Percentiles rank a stretch among this genome's conserved stretches.
phyloP scores from a whole-genome alignment of 495 filamentous ascomycete genomes.

The Aspergillus bertholletiae region DNA sequence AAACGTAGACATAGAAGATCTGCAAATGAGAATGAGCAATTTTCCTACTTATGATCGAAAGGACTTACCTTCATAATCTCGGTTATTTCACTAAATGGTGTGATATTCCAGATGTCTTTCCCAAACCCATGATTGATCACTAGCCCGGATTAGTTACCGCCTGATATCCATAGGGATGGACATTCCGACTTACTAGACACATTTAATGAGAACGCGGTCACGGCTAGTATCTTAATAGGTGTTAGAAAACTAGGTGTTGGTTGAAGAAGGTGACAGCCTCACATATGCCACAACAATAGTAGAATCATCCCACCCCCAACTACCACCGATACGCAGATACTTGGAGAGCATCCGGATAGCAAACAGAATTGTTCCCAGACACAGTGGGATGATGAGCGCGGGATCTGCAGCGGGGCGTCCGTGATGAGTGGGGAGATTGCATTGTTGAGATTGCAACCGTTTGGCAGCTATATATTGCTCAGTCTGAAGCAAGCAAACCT shows the following conservation, averaged over 20 bases:
- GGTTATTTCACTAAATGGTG: constrained; percentile 21
- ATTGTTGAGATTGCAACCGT: not conserved
- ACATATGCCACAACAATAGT: constrained; percentile 28
- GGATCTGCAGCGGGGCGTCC: not conserved
- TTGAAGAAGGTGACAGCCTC: not conserved
- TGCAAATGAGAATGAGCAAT: too few species aligned
- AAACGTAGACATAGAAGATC: constrained; percentile 24
- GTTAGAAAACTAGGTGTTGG: not conserved
- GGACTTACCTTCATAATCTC: constrained; percentile 18
- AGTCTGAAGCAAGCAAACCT: not conserved
- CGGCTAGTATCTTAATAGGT: constrained; percentile 10
- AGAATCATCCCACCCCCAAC: constrained; percentile 31
- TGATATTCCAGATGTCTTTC: constrained; percentile 28
- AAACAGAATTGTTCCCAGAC: constrained; percentile 25
- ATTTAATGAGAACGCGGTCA: constrained; percentile 16
- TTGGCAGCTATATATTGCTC: not conserved
- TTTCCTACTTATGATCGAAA: too few species aligned
- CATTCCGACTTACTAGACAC: constrained; percentile 20
- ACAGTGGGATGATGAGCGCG: not conserved
- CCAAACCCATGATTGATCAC: constrained; percentile 28
- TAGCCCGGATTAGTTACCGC: not conserved
- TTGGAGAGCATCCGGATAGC: constrained; percentile 21
- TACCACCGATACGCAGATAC: constrained; percentile 23
- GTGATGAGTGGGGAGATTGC: not conserved
- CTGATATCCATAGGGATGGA: too few species aligned